Percentiles rank a stretch among this genome's conserved stretches.
Conservation (phyloP, 441 rosid species). For the Euphorbia schlechtendalii region DNA sequence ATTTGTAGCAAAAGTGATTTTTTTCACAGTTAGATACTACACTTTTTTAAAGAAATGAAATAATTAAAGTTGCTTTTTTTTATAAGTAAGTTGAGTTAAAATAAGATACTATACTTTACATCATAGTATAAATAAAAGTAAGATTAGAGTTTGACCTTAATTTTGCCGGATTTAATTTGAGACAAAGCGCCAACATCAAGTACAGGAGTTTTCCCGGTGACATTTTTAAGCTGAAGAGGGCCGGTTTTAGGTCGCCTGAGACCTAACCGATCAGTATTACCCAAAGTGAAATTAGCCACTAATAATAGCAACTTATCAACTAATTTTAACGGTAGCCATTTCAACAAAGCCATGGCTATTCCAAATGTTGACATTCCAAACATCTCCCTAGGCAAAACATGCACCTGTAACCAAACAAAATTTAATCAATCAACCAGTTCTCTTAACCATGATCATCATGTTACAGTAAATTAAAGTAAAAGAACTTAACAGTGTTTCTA, state of each 20-base stretch:
- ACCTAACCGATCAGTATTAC: conserved; percentile 68
- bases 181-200: conserved; percentile 79
- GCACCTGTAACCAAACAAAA: conserved; percentile 42
- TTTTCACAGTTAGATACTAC: too few species aligned
- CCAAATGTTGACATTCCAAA: conserved; percentile 81
- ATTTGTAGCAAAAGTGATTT: too few species aligned
- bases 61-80: too few species aligned
- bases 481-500: conserved; percentile 77
- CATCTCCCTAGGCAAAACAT: conserved; percentile 85
- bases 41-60: too few species aligned
- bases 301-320: conserved; percentile 61
- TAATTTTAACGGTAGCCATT: conserved; percentile 63
- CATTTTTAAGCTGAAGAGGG: conserved; percentile 75
- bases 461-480: too few species aligned
- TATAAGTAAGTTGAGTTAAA: too few species aligned
- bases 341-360: conserved; percentile 69
- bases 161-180: conserved; percentile 57
- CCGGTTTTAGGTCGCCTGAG: conserved; percentile 87
- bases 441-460: too few species aligned
- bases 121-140: too few species aligned
- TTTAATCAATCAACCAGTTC: background rate
- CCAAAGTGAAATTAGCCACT: conserved; percentile 44
- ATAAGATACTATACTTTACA: too few species aligned
- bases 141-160: conserved; percentile 37
- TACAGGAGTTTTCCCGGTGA: conserved; percentile 90